Percentiles rank a stretch among this genome's conserved stretches.
Conservation (phyloP, 306 rosid genomes). For the Rosa rugosa region DNA sequence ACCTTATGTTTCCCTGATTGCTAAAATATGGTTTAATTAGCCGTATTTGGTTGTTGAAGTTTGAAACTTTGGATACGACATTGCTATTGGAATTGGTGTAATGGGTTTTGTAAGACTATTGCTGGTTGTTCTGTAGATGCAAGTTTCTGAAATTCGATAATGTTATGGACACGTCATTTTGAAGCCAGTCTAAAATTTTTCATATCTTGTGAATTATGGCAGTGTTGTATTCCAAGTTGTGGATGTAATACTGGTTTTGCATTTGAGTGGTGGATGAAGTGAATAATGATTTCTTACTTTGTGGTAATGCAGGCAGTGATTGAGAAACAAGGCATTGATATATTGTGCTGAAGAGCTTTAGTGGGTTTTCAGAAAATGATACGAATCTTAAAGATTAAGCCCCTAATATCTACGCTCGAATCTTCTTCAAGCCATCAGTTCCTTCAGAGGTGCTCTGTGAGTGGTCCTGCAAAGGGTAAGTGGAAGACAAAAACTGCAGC, state of each 20-base stretch:
- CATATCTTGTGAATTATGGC: no score
- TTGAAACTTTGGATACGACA: neutral
- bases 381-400: conserved; percentile 31
- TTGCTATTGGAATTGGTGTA: neutral
- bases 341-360: neutral
- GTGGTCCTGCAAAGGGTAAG: conserved; percentile 57
- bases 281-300: neutral
- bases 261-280: neutral
- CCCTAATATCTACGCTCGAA: conserved; percentile 14
- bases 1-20: neutral
- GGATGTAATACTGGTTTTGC: neutral
- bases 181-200: neutral
- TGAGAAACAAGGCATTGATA: neutral
- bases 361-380: conserved; percentile 27
- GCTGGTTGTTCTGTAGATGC: neutral
- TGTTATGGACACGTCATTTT: neutral
- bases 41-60: conserved; percentile 6
- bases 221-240: neutral
- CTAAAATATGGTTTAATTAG: neutral
- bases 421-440: conserved; percentile 36
- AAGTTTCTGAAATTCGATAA: neutral
- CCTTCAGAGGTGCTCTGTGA: conserved; percentile 44
- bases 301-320: conserved; percentile 3
- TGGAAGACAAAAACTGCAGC: conserved; percentile 33
- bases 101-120: neutral